Conservation (phyloP, 2,329 filamentous ascomycete species). For the Calonectria fujianensis region DNA sequence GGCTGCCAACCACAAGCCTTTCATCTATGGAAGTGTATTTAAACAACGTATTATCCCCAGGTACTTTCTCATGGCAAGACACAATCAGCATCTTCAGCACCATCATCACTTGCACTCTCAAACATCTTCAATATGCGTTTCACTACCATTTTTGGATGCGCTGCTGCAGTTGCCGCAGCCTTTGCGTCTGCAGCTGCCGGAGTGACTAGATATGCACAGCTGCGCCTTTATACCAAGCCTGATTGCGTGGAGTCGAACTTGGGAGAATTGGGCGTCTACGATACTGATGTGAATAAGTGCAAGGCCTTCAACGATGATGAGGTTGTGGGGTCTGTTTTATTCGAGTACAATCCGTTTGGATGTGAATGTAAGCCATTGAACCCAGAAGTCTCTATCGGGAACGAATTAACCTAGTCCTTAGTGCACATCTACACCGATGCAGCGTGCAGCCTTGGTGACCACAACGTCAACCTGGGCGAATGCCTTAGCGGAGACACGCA, state of each 20-base stretch:
- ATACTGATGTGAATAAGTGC: constrained; percentile 21
- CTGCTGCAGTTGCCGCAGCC: neutral
- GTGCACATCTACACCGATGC: constrained; percentile 13
- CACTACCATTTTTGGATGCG: constrained; percentile 8
- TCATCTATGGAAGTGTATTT: neutral
- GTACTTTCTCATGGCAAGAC: too few relatives aligned
- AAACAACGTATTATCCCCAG: neutral
- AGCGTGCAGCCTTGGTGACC: neutral
- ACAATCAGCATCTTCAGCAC: neutral
- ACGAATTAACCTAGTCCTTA: neutral
- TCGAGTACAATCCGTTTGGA: constrained; percentile 27
- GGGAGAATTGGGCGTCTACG: constrained; percentile 32
- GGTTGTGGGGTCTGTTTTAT: neutral
- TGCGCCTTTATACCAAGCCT: constrained; percentile 26
- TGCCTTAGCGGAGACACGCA: constrained; percentile 1
- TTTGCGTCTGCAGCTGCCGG: neutral
- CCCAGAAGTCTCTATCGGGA: neutral
- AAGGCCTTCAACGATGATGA: constrained; percentile 3
- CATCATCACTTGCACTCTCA: neutral
- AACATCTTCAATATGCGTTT: constrained; percentile 29
- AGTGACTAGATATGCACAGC: constrained; percentile 17
- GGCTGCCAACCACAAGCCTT: neutral
- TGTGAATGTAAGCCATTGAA: constrained; percentile 1
- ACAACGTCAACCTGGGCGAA: neutral
- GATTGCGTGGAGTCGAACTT: constrained; percentile 30